phyloP scores from a whole-genome alignment of 2,329 filamentous ascomycete genomes.

The Aspergillus sp. region DNA sequence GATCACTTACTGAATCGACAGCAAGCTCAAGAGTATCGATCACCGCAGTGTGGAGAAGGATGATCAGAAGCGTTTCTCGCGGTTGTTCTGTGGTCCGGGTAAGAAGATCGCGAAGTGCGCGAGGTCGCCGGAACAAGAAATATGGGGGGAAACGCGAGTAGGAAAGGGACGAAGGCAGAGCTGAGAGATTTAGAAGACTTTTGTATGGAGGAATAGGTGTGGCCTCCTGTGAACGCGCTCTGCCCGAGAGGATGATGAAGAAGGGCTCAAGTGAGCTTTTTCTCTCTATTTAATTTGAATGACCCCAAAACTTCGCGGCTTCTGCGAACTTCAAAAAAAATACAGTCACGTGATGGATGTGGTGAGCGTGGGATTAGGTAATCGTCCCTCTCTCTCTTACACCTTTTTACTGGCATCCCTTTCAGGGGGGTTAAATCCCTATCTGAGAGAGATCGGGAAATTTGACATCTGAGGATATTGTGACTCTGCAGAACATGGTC shows the following conservation, averaged over 20 bases:
- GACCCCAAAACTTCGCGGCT: constrained; percentile 13
- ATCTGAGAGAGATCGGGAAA: too few species aligned
- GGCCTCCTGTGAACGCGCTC: constrained; percentile 10
- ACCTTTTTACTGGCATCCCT: too few species aligned
- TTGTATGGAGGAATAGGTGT: constrained; percentile 2
- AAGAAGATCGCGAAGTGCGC: constrained; percentile 17
- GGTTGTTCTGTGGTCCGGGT: constrained; percentile 8
- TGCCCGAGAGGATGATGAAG: constrained; percentile 9
- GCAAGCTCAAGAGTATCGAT: not conserved
- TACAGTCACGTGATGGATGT: constrained; percentile 18
- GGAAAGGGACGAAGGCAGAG: constrained; percentile 10
- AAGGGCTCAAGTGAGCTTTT: constrained; percentile 10
- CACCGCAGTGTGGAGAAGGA: not conserved
- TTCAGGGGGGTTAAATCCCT: too few species aligned
- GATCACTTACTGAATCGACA: not conserved
- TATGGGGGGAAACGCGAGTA: not conserved
- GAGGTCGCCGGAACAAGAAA: constrained; percentile 8
- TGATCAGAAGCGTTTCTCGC: constrained; percentile 9
- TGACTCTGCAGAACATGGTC: too few species aligned
- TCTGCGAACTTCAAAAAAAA: constrained; percentile 15
- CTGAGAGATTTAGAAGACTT: constrained; percentile 1
- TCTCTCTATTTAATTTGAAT: constrained; percentile 13
- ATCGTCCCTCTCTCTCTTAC: too few species aligned
- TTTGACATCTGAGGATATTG: too few species aligned
- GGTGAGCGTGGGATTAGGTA: not conserved